Evolutionary conservation across 2,329 filamentous ascomycete species (phyloP).

Genomic region (Plenodomus biglobosus): DNA sequence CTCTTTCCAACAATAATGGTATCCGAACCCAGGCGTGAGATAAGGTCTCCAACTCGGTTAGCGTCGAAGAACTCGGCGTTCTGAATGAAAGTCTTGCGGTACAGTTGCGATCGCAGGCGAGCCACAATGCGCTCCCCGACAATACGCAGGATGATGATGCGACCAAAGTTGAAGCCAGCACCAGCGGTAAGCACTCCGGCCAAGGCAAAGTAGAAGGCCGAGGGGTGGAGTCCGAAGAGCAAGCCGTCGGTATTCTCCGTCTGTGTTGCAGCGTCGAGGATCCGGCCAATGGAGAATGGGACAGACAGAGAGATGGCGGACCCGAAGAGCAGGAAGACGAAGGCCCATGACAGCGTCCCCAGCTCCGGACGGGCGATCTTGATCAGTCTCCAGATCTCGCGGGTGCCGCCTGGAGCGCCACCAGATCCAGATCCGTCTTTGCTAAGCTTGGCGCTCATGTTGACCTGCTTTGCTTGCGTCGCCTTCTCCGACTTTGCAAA

Average conservation of each 20-base stretch:
- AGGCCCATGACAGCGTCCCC: slow-evolving; percentile 75
- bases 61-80: slow-evolving; percentile 99
- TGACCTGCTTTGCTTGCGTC: slow-evolving; percentile 81
- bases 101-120: slow-evolving; percentile 83
- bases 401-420: slow-evolving; percentile 58
- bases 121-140: slow-evolving; percentile 95
- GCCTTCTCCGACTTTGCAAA: slow-evolving; percentile 81
- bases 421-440: slow-evolving; percentile 65
- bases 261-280: slow-evolving; percentile 87
- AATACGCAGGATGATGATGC: slow-evolving; percentile 89
- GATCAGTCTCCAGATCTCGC: slow-evolving; percentile 83
- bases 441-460: slow-evolving; percentile 81
- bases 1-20: slow-evolving; percentile 98
- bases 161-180: slow-evolving; percentile 87
- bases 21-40: slow-evolving; percentile 92
- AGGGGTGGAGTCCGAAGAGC: slow-evolving; percentile 80
- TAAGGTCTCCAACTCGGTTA: slow-evolving; percentile 92
- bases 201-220: slow-evolving; percentile 84
- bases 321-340: slow-evolving; percentile 82
- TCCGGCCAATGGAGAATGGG: slow-evolving; percentile 93
- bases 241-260: slow-evolving; percentile 62
- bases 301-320: slow-evolving; percentile 95
- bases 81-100: slow-evolving; percentile 90
- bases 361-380: slow-evolving; percentile 87
- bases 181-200: slow-evolving; percentile 74